phyloP scores from a whole-genome alignment of 345 rosid genomes.

The Citrus australasica region DNA sequence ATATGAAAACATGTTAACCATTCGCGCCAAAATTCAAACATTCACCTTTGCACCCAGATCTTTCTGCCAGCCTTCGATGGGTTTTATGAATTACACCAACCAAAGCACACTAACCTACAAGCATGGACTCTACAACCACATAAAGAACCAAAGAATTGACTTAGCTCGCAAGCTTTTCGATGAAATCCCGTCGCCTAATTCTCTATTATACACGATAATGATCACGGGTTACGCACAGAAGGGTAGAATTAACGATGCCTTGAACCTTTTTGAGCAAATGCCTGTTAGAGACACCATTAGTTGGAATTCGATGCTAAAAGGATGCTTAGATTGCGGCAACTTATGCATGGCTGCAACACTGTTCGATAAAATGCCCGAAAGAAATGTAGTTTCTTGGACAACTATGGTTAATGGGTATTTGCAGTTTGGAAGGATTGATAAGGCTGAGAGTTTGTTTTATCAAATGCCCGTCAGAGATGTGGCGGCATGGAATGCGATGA shows the following conservation, averaged over 20 bases:
- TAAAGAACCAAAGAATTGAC: conserved; percentile 34
- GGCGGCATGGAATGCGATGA: conserved; percentile 74
- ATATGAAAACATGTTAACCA: not conserved
- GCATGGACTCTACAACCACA: conserved; percentile 33
- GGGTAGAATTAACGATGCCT: conserved; percentile 42
- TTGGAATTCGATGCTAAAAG: conserved; percentile 73
- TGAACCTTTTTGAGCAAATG: conserved; percentile 46
- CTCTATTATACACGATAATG: conserved; percentile 55
- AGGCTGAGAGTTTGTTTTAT: conserved; percentile 52
- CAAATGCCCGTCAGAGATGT: conserved; percentile 59
- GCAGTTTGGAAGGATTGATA: conserved; percentile 43
- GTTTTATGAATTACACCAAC: conserved; percentile 12
- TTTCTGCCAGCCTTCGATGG: conserved; percentile 10
- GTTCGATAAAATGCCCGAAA: conserved; percentile 69
- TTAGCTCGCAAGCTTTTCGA: conserved; percentile 43
- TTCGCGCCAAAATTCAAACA: conserved; percentile 28
- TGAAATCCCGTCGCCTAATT: conserved; percentile 35
- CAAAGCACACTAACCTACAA: conserved; percentile 16
- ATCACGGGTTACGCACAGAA: conserved; percentile 36
- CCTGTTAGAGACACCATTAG: conserved; percentile 46
- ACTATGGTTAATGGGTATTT: conserved; percentile 66
- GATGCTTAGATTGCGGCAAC: conserved; percentile 62
- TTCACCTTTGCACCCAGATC: conserved; percentile 3
- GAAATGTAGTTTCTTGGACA: conserved; percentile 70
- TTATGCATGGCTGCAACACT: conserved; percentile 34